Conservation (phyloP, 1,284 basidiomycete genomes). For the Erythrobasidium hasegawianum region DNA sequence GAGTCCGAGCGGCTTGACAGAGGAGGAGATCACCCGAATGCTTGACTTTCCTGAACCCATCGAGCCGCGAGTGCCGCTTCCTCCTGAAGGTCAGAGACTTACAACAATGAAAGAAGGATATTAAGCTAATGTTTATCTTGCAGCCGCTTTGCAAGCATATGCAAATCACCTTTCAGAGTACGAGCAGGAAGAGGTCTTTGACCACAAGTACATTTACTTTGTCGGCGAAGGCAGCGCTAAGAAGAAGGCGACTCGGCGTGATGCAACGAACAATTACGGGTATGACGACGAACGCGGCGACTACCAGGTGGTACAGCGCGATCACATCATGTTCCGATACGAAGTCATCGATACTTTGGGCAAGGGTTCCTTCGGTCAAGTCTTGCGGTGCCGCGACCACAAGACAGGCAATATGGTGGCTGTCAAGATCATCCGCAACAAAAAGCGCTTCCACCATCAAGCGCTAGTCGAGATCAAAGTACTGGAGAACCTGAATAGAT, state of each 20-base stretch:
- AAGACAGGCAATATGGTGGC: constrained; percentile 94
- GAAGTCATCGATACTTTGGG: constrained; percentile 88
- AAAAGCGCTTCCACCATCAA: constrained; percentile 98
- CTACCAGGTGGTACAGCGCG: constrained; percentile 82
- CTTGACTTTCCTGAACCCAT: constrained; percentile 88
- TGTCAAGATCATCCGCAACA: constrained; percentile 99
- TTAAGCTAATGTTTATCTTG: constrained; percentile 54
- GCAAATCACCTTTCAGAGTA: constrained; percentile 55
- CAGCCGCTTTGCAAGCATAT: constrained; percentile 51
- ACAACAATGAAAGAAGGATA: constrained; percentile 50
- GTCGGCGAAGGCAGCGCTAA: constrained; percentile 75
- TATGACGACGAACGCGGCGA: constrained; percentile 99
- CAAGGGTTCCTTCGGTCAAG: constrained; percentile 98
- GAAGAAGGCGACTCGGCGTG: constrained; percentile 68
- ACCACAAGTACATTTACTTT: constrained; percentile 80
- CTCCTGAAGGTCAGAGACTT: constrained; percentile 63
- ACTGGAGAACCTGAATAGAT: constrained; percentile 89
- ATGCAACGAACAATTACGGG: constrained; percentile 81
- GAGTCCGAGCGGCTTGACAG: constrained; percentile 69
- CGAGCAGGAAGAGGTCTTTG: constrained; percentile 86
- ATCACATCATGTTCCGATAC: constrained; percentile 95
- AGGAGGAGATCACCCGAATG: constrained; percentile 81
- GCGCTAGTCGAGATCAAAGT: constrained; percentile 99
- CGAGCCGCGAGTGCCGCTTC: constrained; percentile 63
- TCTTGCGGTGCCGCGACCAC: constrained; percentile 92